Base-by-base conservation (phyloP, 2,329 filamentous ascomycete genomes). In the Epichloe gansuensis region DNA sequence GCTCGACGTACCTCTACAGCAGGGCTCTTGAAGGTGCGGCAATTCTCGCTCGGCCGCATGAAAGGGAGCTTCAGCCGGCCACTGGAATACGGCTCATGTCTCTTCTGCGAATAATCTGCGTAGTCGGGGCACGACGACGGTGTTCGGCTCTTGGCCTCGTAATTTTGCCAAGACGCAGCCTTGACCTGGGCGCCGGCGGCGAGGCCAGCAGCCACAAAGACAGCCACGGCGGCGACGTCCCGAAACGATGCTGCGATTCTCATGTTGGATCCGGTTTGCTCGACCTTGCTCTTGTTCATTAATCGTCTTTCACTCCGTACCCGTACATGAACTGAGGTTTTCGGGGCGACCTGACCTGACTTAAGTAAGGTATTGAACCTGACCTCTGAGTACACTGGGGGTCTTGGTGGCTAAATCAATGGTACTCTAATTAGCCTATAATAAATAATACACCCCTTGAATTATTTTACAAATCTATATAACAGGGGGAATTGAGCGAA, bases 1-100 rank as follows among this genome's bases (percentile, higher is more conserved):
- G n/a, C 4, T 21, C 3, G 5, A 43, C 17, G 8, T 49, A 61
- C 61, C 54, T 63, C 61, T 9, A 59, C 60, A n/a, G 58, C 60
- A 8, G 60, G 52, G 23, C 60, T 62, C 25, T 49, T 59, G n/a
- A 63, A 63, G 1, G 61, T 63, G 13, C 61, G 55, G 48, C 61
- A 63, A 42, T 60, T 57, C 27, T 55, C 50, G 23, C 57, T 60
- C 5, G 60, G 61, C 25, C 61, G 50, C 61, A 63, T 63, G 13
- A 56, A 62, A 11, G 61, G 60, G 44, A 63, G 51, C 27, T 53
- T 53, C 23, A 62, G 51, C 17, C 48, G 54, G 0, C 61, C 61
- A 2, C 45, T 38, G 21, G 60, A 61, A 31, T 51, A 59, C 7
- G 60, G 61, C 13, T 38, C 55, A 50, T 63, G 61, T 12, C 55